Conservation (phyloP, 2,329 filamentous ascomycete genomes). For the Aspergillus unguis region DNA sequence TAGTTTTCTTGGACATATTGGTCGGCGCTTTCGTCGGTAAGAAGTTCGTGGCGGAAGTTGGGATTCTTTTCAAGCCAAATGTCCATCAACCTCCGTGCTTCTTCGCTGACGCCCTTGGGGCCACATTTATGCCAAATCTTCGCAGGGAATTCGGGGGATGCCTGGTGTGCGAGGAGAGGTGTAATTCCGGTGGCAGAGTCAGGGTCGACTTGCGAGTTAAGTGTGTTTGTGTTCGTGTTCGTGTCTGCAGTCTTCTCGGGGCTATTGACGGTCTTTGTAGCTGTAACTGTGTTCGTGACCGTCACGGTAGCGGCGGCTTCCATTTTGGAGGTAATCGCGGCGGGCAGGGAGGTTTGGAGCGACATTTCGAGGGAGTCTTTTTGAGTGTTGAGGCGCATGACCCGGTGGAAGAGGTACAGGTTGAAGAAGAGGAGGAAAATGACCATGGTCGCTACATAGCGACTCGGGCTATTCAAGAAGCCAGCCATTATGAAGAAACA, state of each 20-base stretch:
- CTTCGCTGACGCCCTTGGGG: constrained; percentile 7
- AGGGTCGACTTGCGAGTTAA: not conserved
- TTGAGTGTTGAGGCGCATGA: constrained; percentile 7
- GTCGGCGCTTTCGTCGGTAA: constrained; percentile 31
- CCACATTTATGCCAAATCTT: constrained; percentile 18
- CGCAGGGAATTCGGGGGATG: constrained; percentile 6
- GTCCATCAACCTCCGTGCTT: constrained; percentile 6
- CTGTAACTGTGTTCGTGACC: constrained; percentile 2
- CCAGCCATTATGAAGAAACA: constrained; percentile 2
- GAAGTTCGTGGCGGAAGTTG: constrained; percentile 27
- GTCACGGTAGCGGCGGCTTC: constrained; percentile 10
- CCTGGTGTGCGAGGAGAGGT: not conserved
- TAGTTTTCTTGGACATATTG: constrained; percentile 35
- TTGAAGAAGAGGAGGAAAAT: constrained; percentile 12
- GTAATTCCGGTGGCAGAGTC: not conserved
- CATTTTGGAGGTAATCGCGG: not conserved
- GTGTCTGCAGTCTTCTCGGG: not conserved
- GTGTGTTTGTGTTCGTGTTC: not conserved
- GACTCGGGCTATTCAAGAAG: constrained; percentile 5
- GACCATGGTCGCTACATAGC: constrained; percentile 9
- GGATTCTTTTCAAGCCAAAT: constrained; percentile 31
- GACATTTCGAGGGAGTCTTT: constrained; percentile 7
- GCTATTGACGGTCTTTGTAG: constrained; percentile 1
- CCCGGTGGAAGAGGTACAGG: constrained; percentile 15
- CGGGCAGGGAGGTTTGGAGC: constrained; percentile 5